These are phyloP conservation scores for Ceratobasidium sp. DNA, from an alignment of 1,284 basidiomycete genomes.

Conservation along the genomic window DNA sequence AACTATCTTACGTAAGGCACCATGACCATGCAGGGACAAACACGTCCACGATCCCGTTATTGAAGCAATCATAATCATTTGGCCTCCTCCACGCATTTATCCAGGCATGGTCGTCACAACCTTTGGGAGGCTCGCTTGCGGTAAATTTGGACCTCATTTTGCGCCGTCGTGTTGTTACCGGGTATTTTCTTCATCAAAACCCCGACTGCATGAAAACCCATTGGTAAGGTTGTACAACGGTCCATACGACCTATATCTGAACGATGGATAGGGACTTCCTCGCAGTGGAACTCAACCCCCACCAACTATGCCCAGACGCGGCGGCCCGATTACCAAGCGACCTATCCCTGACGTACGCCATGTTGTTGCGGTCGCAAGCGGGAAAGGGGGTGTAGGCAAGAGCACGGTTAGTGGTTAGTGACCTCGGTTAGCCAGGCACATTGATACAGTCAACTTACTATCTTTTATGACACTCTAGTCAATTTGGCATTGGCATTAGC, in stretches of 20 bases:
- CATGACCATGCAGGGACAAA: no score
- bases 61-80: no score
- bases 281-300: constrained; percentile 25
- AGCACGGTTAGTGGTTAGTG: constrained; percentile 85
- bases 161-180: background rate
- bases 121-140: no score
- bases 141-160: no score
- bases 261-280: constrained; percentile 39
- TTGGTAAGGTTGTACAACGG: background rate
- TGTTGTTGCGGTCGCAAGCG: constrained; percentile 88
- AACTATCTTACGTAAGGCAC: no score
- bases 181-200: background rate
- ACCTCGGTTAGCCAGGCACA: background rate
- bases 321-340: constrained; percentile 52
- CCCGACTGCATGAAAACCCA: constrained; percentile 15
- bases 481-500: constrained; percentile 84
- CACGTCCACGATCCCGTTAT: no score
- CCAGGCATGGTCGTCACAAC: no score
- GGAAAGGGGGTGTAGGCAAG: constrained; percentile 98
- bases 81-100: no score
- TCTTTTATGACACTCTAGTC: constrained; percentile 55
- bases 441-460: background rate
- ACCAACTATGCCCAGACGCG: constrained; percentile 42
- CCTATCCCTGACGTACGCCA: constrained; percentile 70
- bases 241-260: background rate